Conservation (phyloP, 352 stramenopile species). For the Phytopythium kandeliae region DNA sequence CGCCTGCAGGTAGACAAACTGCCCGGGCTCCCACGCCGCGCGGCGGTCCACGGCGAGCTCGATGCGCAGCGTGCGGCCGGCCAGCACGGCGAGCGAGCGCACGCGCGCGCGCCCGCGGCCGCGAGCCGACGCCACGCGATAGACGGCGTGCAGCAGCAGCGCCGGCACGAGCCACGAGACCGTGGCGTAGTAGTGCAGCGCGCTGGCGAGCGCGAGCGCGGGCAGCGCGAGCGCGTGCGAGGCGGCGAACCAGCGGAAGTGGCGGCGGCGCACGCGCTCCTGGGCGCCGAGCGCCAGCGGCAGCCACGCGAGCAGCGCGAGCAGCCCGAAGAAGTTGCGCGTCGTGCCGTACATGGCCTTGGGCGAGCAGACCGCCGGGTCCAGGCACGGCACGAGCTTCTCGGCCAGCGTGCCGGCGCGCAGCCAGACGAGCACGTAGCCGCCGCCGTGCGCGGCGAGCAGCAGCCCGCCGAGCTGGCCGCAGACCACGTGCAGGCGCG, state of each 20-base stretch:
- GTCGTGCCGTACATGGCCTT: slow-evolving; percentile 45
- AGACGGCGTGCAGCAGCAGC: slow-evolving; percentile 53
- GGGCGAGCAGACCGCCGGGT: slow-evolving; percentile 16
- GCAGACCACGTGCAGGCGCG: slow-evolving; percentile 56
- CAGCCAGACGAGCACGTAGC: slow-evolving; percentile 55
- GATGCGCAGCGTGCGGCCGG: slow-evolving; percentile 47
- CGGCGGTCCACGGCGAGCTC: slow-evolving; percentile 23
- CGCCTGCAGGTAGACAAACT: slow-evolving; percentile 74
- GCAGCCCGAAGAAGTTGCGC: slow-evolving; percentile 58
- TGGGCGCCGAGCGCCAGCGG: slow-evolving; percentile 41
- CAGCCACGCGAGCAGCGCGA: slow-evolving; percentile 38
- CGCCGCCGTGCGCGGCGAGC: slow-evolving; percentile 29
- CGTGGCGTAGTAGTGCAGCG: slow-evolving; percentile 66
- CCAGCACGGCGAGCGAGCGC: slow-evolving; percentile 28
- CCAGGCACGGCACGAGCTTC: slow-evolving; percentile 53
- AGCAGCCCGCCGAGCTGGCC: slow-evolving; percentile 47
- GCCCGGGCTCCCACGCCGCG: slow-evolving; percentile 16
- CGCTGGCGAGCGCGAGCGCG: slow-evolving; percentile 38
- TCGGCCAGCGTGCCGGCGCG: slow-evolving; percentile 37
- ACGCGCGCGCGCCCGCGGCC: slow-evolving; percentile 34
- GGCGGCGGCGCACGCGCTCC: slow-evolving; percentile 36
- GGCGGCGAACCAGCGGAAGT: slow-evolving; percentile 50
- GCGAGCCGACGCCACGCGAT: slow-evolving; percentile 45
- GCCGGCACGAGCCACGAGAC: slow-evolving; percentile 51
- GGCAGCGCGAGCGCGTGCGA: slow-evolving; percentile 47